Evolutionary conservation across 2,329 filamentous ascomycete genomes (phyloP), one percentile per base, ranked within the genome.

Genomic region (Penicillium janthinellum): DNA sequence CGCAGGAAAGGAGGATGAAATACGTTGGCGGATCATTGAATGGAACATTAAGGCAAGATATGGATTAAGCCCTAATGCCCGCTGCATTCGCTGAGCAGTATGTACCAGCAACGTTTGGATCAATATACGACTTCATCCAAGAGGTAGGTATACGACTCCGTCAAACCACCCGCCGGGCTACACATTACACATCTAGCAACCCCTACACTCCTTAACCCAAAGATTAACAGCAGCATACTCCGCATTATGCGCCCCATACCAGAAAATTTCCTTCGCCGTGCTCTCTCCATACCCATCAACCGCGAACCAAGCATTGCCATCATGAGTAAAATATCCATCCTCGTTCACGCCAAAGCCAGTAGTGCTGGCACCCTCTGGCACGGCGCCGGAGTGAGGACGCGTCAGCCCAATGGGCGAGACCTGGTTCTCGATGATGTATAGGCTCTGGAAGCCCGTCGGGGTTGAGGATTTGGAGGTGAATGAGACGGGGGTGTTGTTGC

Each of bases 401-500:
- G 71, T 73, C 54, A 73, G 37, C 11, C 57, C 60, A 11, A 71
- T 55, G 41, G 68, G 65, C 15, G 51, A 15, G 41, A 69, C 67
- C 10, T 48, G 37, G 49, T 71, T 47, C 44, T 70, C 64, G 17
- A 72, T 51, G 22, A 72, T 57, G 58, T 67, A 72, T 11, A 72
- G 63, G 66, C 56, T 70, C 61, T 72, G 70, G 63, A 66, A 72
- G 51, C 62, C 70, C 5, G 69, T 72, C 10, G 69, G 69, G 34
- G 63, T 61, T 15, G 53, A 54, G 48, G 59, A 10, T 60, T 68
- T 53, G 31, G 67, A 62, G 38, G 68, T 70, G 67, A 64, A 72
- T 31, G 64, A 61, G 44, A 72, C 61, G n/a, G 57, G 58, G 37
- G 64, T 67, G 56, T 63, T 67, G 28, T 47, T 56, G 39, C 54